These are phyloP conservation scores for Phalaenopsis aphrodite DNA, from an alignment of 106 monocot species.

Conservation along the genomic window DNA sequence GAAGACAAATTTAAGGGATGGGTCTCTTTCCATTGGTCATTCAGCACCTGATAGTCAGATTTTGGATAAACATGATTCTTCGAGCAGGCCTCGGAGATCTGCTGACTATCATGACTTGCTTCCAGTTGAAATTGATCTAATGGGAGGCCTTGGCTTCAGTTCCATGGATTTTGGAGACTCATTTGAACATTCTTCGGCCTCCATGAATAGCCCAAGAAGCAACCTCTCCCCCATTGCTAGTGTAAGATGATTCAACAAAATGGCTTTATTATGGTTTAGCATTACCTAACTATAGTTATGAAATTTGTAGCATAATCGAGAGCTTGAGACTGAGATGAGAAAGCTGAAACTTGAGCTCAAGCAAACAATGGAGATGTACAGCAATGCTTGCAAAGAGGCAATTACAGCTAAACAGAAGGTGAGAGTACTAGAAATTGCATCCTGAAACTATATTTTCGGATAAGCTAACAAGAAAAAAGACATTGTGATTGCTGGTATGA, in stretches of 20 bases:
- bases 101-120: conserved; percentile 21
- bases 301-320: conserved; percentile 24
- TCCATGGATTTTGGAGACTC: conserved; percentile 38
- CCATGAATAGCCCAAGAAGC: conserved; percentile 3
- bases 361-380: conserved; percentile 93
- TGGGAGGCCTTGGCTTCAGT: conserved; percentile 11
- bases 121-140: conserved; percentile 35
- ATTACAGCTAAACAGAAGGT: conserved; percentile 76
- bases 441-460: neutral
- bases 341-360: conserved; percentile 74
- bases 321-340: conserved; percentile 68
- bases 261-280: neutral
- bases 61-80: conserved; percentile 19
- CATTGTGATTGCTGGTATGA: neutral
- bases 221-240: conserved; percentile 8
- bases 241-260: conserved; percentile 19
- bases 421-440: conserved; percentile 1
- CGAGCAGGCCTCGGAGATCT: conserved; percentile 15
- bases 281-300: neutral
- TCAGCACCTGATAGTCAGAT: conserved; percentile 11
- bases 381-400: conserved; percentile 84
- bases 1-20: conserved; percentile 18
- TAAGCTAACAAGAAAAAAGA: neutral
- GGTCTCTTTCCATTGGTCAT: conserved; percentile 12
- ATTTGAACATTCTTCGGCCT: conserved; percentile 16